A percentile compares a stretch with the other conserved stretches of the same genome.
phyloP scores from a whole-genome alignment of 179 eudicot species.

The Vitellaria paradoxa region DNA sequence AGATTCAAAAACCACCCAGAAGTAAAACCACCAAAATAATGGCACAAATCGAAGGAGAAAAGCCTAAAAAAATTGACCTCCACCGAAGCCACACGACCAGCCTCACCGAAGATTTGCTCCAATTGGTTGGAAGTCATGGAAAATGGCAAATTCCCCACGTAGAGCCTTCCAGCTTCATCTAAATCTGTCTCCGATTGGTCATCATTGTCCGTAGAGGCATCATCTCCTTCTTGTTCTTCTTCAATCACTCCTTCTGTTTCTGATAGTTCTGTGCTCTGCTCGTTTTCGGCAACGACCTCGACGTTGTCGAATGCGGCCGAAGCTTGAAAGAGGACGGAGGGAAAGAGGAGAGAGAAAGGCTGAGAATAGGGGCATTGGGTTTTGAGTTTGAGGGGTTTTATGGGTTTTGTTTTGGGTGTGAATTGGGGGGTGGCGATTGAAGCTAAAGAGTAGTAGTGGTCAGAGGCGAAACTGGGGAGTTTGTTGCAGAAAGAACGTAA shows the following conservation, averaged over 20 bases:
- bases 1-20: neutral
- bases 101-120: constrained; percentile 59
- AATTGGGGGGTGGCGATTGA: constrained; percentile 9
- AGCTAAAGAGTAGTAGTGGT: constrained; percentile 7
- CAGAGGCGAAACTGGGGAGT: constrained; percentile 8
- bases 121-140: constrained; percentile 56
- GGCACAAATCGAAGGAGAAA: neutral
- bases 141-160: constrained; percentile 81
- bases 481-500: constrained; percentile 13
- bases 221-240: constrained; percentile 17
- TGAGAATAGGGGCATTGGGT: constrained; percentile 12
- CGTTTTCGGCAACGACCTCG: neutral
- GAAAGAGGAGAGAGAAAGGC: constrained; percentile 20
- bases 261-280: constrained; percentile 10
- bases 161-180: constrained; percentile 53
- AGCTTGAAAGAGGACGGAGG: constrained; percentile 11
- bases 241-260: constrained; percentile 18
- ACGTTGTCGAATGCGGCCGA: constrained; percentile 17
- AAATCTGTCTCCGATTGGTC: constrained; percentile 21
- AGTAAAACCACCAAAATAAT: neutral
- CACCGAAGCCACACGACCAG: constrained; percentile 60
- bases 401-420: constrained; percentile 28
- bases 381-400: constrained; percentile 32
- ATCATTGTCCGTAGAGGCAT: neutral
- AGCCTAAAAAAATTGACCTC: constrained; percentile 41